Conservation (phyloP, 306 rosid genomes). For the Cucumis sativus region DNA sequence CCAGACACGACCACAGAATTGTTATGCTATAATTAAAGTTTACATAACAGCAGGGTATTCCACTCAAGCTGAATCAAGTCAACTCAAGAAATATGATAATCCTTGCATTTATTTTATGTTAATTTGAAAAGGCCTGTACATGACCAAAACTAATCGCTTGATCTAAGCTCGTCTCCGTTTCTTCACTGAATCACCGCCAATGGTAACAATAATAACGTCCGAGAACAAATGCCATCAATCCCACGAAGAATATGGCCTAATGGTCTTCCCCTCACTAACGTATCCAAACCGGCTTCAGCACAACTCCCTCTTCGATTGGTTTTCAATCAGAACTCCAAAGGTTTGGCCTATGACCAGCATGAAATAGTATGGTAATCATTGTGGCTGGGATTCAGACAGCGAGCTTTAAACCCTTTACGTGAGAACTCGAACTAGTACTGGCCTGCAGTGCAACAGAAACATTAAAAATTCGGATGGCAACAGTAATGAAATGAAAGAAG, state of each 20-base stretch:
- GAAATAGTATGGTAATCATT: neutral
- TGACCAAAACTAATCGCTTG: neutral
- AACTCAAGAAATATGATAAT: neutral
- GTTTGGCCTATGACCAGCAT: neutral
- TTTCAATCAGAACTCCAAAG: neutral
- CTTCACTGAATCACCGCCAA: neutral
- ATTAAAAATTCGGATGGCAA: neutral
- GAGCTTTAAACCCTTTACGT: neutral
- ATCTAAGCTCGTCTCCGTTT: neutral
- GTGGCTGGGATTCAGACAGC: neutral
- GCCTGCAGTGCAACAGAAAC: constrained; percentile 1
- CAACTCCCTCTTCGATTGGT: neutral
- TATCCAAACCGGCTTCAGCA: neutral
- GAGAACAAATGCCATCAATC: neutral
- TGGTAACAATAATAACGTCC: neutral
- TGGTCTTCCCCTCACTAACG: neutral
- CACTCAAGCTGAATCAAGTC: neutral
- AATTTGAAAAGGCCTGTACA: neutral
- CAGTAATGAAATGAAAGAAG: neutral
- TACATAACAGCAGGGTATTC: neutral
- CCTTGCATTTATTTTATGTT: neutral
- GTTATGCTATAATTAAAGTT: neutral
- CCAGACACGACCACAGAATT: neutral
- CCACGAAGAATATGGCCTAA: neutral
- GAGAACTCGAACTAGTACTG: neutral